These are phyloP conservation scores for Colletotrichum sp. DNA, from an alignment of 2,329 filamentous ascomycete species.

Conservation along the genomic window DNA sequence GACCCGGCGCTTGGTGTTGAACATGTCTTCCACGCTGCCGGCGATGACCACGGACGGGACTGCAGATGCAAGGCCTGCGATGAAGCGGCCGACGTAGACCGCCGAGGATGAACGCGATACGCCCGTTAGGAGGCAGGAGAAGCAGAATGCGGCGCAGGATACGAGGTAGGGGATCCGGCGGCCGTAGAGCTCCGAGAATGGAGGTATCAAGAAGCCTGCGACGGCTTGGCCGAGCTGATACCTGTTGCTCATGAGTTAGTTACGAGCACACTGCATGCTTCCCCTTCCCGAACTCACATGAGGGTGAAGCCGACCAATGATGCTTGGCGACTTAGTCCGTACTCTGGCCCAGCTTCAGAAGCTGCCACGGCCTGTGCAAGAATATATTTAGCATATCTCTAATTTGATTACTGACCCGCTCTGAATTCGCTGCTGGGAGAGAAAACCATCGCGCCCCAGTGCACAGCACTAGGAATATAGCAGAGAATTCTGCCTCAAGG, in stretches of 20 bases:
- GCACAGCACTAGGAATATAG: neutral
- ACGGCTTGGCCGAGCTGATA: conserved; percentile 41
- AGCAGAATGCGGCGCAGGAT: conserved; percentile 33
- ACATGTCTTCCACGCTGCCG: conserved; percentile 55
- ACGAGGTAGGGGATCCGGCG: conserved; percentile 35
- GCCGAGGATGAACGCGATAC: conserved; percentile 36
- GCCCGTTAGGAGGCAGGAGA: conserved; percentile 41
- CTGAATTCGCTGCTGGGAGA: neutral
- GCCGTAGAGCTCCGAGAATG: conserved; percentile 40
- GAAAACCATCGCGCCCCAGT: neutral
- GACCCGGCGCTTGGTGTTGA: conserved; percentile 45
- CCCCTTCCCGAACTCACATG: conserved; percentile 16
- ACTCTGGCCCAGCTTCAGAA: conserved; percentile 2
- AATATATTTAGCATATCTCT: neutral
- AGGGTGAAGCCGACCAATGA: conserved; percentile 28
- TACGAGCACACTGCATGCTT: neutral
- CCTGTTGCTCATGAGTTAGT: conserved; percentile 16
- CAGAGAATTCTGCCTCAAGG: neutral
- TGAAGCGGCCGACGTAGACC: conserved; percentile 43
- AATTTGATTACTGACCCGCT: neutral
- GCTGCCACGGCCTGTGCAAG: conserved; percentile 9
- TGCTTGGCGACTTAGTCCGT: neutral
- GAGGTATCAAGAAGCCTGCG: conserved; percentile 40
- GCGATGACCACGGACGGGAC: conserved; percentile 50
- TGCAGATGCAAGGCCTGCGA: conserved; percentile 48